Base-by-base conservation (phyloP, 179 eudicot genomes). In the Silene coronaria region DNA sequence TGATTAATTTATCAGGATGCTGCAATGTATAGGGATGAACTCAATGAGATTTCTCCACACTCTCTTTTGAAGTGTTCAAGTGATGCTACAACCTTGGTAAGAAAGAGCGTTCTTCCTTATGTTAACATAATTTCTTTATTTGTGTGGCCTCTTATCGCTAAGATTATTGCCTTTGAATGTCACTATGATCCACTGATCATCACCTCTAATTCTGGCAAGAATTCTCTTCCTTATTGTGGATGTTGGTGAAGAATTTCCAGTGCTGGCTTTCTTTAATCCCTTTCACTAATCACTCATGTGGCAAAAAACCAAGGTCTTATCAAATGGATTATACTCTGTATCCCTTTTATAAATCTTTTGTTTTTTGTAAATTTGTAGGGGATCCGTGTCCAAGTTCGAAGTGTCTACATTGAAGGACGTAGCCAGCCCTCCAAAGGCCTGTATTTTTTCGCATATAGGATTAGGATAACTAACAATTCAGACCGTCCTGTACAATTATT, bases 371-470 rank as follows among this genome's bases (percentile, higher is more conserved):
- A 53, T 81, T 81, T 63, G 46, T 84, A 95, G 99, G 99, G 97
- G 38, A 78, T 95, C 72, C 90, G 95, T 79, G 96, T 92, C 69
- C 97, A 95, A 89, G 99, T 95, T 71, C 91, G 97, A 83, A 95
- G 99, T 81, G 95, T 92, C 32, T 95, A 89, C 79, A 87, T 92
- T 64, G 97, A 89, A 74, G 90, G 95, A 60, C 84, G 96, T 80
- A 90, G 99, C 76, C 97, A 92, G 77, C 99, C 99, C 46, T 84
- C 88, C 9, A 95, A 89, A 83, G 90, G 86, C 22, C 96, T 87
- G 78, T 92, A 88, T 81, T 95, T 92, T 78, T 95, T 76, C 77
- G 99, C 97, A 23, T 95, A 95, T 72, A 86, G 97, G 86, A 95
- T 95, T 73, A 88, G 99, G 82, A 92, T 95, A 76, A 88, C 95